phyloP scores from a whole-genome alignment of 768 basidiomycete genomes.

The Mycena sanguinolenta region DNA sequence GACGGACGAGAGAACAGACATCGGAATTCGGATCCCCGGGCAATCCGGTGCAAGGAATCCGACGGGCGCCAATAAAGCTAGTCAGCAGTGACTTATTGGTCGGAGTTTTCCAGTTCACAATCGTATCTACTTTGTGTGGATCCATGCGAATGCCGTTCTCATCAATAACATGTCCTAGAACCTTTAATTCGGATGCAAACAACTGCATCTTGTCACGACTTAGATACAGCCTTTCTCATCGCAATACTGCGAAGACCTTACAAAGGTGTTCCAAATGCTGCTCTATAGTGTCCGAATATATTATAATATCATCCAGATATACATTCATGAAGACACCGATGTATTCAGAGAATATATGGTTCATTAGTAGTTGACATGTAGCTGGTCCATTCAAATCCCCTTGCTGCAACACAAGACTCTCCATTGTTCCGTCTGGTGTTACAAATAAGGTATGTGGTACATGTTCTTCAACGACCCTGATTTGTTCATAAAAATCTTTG shows the following conservation, averaged over 20 bases:
- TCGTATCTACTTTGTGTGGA: too few relatives aligned
- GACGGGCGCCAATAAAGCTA: too few relatives aligned
- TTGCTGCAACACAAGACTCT: conserved; percentile 49
- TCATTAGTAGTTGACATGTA: conserved; percentile 60
- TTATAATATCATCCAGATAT: conserved; percentile 57
- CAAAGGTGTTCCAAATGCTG: conserved; percentile 49
- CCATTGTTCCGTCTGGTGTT: conserved; percentile 52
- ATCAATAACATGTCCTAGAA: too few relatives aligned
- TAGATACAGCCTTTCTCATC: conserved; percentile 45
- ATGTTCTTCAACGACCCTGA: conserved; percentile 44
- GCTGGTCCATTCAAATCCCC: conserved; percentile 53
- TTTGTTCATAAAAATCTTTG: conserved; percentile 58
- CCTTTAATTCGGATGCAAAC: too few relatives aligned
- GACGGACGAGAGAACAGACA: too few relatives aligned
- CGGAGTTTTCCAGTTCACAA: too few relatives aligned
- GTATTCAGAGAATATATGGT: conserved; percentile 50
- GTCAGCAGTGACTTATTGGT: too few relatives aligned
- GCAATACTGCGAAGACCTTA: conserved; percentile 43
- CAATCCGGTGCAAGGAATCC: too few relatives aligned
- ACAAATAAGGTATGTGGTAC: conserved; percentile 44
- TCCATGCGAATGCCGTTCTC: too few relatives aligned
- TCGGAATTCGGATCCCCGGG: too few relatives aligned
- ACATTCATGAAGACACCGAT: conserved; percentile 57
- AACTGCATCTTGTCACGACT: conserved; percentile 44
- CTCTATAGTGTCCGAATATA: conserved; percentile 53